phyloP scores from a whole-genome alignment of 2,329 filamentous ascomycete species.

The Fusarium sp. region DNA sequence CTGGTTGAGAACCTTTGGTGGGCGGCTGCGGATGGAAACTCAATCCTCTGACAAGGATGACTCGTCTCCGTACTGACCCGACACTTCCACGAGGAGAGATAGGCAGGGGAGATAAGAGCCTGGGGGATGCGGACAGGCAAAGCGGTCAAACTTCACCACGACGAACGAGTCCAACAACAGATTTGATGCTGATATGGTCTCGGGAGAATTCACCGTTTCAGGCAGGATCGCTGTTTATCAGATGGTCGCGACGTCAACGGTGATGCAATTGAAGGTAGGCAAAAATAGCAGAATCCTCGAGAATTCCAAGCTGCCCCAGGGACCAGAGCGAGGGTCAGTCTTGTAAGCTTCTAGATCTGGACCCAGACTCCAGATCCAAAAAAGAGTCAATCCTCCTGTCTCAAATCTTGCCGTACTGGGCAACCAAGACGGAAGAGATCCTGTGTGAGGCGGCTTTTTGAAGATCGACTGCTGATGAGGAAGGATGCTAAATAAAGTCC shows the following conservation, averaged over 20 bases:
- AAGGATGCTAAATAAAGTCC: not conserved
- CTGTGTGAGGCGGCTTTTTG: not conserved
- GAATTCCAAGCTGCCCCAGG: slow-evolving; percentile 15
- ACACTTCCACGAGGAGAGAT: not conserved
- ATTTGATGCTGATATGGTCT: slow-evolving; percentile 13
- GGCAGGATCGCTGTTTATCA: slow-evolving; percentile 14
- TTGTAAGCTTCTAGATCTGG: not conserved
- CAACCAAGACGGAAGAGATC: not conserved
- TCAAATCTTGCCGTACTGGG: not conserved
- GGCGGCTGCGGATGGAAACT: slow-evolving; percentile 16
- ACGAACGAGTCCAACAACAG: slow-evolving; percentile 4
- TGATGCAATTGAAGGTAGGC: slow-evolving; percentile 5
- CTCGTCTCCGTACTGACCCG: not conserved
- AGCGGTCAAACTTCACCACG: slow-evolving; percentile 29
- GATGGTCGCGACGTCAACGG: slow-evolving; percentile 19
- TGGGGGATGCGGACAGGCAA: slow-evolving; percentile 9
- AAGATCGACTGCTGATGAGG: not conserved
- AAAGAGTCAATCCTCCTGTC: slow-evolving; percentile 4
- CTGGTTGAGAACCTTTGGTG: not conserved
- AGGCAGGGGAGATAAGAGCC: slow-evolving; percentile 28
- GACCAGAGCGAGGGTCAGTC: not conserved
- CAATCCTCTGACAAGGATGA: slow-evolving; percentile 22
- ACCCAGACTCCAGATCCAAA: not conserved
- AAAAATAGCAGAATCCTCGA: slow-evolving; percentile 1
- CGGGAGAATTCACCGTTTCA: slow-evolving; percentile 9